Evolutionary conservation across 164 flowering plant genomes (phyloP).

Genomic region (Paratinospora sagittata): DNA sequence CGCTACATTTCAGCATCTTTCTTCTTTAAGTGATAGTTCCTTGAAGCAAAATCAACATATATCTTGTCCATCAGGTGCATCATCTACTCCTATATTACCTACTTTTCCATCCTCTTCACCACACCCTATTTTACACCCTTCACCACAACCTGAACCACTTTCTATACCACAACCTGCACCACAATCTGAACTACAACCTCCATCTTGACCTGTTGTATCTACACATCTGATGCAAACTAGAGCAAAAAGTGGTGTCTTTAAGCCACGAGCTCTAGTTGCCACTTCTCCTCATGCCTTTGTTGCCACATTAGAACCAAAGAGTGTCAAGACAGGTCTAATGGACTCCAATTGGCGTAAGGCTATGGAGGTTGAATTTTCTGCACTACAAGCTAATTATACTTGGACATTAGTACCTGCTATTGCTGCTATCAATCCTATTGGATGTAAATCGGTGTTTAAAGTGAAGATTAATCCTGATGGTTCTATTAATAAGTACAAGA

Average conservation of each 20-base stretch:
- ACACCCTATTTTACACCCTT: too few relatives aligned
- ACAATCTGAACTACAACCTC: too few relatives aligned
- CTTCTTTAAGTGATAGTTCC: too few relatives aligned
- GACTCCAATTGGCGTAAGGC: background rate
- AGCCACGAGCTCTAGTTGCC: background rate
- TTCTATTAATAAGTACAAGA: background rate
- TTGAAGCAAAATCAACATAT: too few relatives aligned
- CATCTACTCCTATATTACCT: too few relatives aligned
- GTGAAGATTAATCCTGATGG: background rate
- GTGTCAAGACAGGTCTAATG: background rate
- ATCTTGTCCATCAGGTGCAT: too few relatives aligned
- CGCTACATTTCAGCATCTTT: too few relatives aligned
- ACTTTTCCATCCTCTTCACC: too few relatives aligned
- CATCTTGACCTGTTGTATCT: too few relatives aligned
- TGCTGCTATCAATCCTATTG: background rate
- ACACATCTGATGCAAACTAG: too few relatives aligned
- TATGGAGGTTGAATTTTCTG: background rate
- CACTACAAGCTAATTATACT: background rate
- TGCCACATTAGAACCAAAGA: background rate
- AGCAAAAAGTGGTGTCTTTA: background rate
- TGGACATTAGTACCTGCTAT: background rate
- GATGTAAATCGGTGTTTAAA: background rate
- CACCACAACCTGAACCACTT: too few relatives aligned
- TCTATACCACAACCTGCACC: too few relatives aligned
- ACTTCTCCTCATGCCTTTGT: background rate